Percentiles rank a stretch among this genome's conserved stretches.
These are phyloP conservation scores for Pouteria campechiana DNA, from an alignment of 179 eudicot species.

Conservation along the genomic window DNA sequence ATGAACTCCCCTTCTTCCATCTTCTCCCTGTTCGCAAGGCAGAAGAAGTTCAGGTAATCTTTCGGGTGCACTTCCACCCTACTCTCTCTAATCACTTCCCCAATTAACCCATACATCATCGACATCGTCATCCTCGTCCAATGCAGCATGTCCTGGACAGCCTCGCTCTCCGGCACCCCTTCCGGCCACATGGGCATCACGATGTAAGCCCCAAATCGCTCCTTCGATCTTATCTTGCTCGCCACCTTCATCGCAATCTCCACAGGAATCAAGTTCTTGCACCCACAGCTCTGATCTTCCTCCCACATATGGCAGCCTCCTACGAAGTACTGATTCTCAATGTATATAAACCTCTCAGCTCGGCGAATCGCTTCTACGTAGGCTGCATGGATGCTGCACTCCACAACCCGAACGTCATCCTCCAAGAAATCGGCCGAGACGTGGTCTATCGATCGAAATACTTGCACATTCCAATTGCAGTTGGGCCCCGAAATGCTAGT, in stretches of 20 bases:
- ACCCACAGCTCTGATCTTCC: conserved; percentile 52
- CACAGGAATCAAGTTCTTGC: conserved; percentile 70
- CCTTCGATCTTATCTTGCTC: conserved; percentile 56
- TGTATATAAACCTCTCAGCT: conserved; percentile 76
- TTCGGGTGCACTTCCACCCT: conserved; percentile 48
- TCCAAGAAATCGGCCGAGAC: conserved; percentile 53
- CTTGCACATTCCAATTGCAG: conserved; percentile 70
- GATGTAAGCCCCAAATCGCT: conserved; percentile 70
- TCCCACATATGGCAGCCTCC: conserved; percentile 86
- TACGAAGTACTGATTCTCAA: conserved; percentile 83
- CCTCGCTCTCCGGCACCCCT: conserved; percentile 72
- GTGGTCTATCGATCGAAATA: conserved; percentile 72
- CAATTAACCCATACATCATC: conserved; percentile 82
- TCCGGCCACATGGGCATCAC: conserved; percentile 99
- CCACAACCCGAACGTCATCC: conserved; percentile 21
- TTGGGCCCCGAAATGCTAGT: conserved; percentile 10
- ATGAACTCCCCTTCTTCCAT: conserved; percentile 48
- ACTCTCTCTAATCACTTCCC: conserved; percentile 54
- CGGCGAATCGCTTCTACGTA: conserved; percentile 79
- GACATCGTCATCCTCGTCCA: conserved; percentile 83
- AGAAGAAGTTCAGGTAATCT: conserved; percentile 86
- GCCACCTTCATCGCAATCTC: conserved; percentile 85
- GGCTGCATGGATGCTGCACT: conserved; percentile 75
- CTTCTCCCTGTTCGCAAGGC: conserved; percentile 85
- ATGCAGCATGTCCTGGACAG: conserved; percentile 75